Evolutionary conservation across 2,329 filamentous ascomycete species (phyloP).

Genomic region (Monilinia laxa): DNA sequence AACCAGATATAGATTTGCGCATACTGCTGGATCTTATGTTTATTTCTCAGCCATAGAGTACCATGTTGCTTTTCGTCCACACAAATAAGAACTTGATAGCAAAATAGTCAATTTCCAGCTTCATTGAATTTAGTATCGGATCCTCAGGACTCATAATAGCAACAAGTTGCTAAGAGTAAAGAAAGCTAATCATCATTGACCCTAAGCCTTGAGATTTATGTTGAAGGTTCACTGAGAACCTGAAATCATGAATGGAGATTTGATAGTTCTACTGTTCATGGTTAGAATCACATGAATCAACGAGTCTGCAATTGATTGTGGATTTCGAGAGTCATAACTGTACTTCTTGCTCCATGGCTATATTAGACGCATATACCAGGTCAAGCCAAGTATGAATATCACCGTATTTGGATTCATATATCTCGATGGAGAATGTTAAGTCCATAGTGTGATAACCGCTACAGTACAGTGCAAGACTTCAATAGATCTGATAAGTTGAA

Average conservation of each 20-base stretch:
- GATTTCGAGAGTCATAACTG: background rate
- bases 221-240: background rate
- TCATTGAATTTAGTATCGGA: background rate
- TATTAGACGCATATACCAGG: background rate
- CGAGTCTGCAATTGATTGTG: background rate
- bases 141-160: too few relatives aligned
- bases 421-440: background rate
- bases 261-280: background rate
- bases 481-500: background rate
- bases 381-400: background rate
- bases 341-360: background rate
- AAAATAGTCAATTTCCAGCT: background rate
- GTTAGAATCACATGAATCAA: background rate
- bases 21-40: background rate
- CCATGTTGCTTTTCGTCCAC: background rate
- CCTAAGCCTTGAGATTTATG: background rate
- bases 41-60: background rate
- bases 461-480: background rate
- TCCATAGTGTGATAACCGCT: background rate
- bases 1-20: background rate
- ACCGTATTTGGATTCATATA: background rate
- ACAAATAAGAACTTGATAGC: background rate
- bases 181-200: background rate
- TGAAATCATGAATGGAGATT: background rate
- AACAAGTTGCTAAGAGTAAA: background rate